Conservation (phyloP, 208 protist genomes). For the Trypanosoma melophagium region DNA sequence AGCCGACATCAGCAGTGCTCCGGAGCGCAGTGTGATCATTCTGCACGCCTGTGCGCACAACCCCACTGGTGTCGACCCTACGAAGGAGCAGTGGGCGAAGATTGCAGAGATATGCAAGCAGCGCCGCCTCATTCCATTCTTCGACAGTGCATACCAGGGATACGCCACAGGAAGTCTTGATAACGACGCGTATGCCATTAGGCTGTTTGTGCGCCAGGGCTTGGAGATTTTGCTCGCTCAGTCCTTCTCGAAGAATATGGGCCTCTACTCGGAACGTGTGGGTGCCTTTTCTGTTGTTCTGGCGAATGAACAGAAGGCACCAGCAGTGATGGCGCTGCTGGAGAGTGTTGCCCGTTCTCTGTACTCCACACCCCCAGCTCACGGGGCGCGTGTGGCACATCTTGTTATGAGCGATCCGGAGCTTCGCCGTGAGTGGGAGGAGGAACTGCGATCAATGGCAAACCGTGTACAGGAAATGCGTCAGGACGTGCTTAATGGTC, state of each 20-base stretch:
- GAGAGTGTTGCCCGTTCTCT: too few relatives aligned
- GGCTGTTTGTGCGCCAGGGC: constrained; percentile 76
- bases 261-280: constrained; percentile 95
- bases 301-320: constrained; percentile 37
- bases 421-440: constrained; percentile 89
- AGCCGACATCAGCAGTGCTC: constrained; percentile 61
- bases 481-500: constrained; percentile 59
- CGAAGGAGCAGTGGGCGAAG: constrained; percentile 92
- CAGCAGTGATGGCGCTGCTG: constrained; percentile 63
- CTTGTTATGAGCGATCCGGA: constrained; percentile 82
- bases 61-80: constrained; percentile 98
- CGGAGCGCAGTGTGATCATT: constrained; percentile 92
- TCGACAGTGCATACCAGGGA: constrained; percentile 97
- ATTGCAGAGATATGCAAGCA: constrained; percentile 88
- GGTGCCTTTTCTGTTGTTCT: constrained; percentile 88
- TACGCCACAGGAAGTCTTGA: constrained; percentile 97
- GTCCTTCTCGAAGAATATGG: constrained; percentile 99
- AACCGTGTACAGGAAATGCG: constrained; percentile 86
- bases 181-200: constrained; percentile 87
- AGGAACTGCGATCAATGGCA: constrained; percentile 89
- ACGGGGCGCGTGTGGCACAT: constrained; percentile 94
- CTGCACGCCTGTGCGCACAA: constrained; percentile 99
- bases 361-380: constrained; percentile 96
- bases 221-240: constrained; percentile 88
- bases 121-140: constrained; percentile 91